Evolutionary conservation across 2,329 filamentous ascomycete genomes (phyloP).

Genomic region (Simplicillium sp.): DNA sequence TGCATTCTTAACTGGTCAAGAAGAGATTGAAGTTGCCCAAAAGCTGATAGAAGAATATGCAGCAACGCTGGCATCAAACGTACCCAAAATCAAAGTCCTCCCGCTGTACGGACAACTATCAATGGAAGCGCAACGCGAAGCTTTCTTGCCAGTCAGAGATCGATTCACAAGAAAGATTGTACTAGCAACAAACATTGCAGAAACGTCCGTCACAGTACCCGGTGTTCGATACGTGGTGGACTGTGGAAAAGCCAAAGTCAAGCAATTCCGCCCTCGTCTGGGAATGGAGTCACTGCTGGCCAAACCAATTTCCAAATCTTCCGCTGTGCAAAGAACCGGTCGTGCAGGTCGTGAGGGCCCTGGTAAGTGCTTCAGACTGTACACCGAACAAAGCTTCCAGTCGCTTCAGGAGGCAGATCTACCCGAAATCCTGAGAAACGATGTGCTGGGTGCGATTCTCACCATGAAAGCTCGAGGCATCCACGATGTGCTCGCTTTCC

Average conservation of each 20-base stretch:
- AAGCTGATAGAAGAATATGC: conserved; percentile 74
- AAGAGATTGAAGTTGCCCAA: conserved; percentile 79
- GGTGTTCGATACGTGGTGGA: conserved; percentile 90
- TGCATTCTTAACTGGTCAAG: conserved; percentile 86
- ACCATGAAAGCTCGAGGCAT: conserved; percentile 92
- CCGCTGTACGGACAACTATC: conserved; percentile 87
- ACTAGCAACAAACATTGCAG: conserved; percentile 93
- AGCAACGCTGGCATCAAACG: conserved; percentile 58
- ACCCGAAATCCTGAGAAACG: conserved; percentile 85
- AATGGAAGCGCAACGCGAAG: conserved; percentile 74
- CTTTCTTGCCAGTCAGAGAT: conserved; percentile 67
- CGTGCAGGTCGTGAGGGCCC: conserved; percentile 87
- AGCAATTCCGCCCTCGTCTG: conserved; percentile 75
- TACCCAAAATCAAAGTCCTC: conserved; percentile 63
- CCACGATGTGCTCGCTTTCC: conserved; percentile 71
- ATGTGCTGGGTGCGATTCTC: conserved; percentile 75
- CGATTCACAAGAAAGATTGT: conserved; percentile 80
- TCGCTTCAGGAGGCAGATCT: conserved; percentile 62
- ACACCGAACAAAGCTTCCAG: conserved; percentile 70
- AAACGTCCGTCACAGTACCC: conserved; percentile 92
- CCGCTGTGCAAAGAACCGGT: conserved; percentile 83
- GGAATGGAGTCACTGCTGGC: conserved; percentile 85
- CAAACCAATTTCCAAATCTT: conserved; percentile 87
- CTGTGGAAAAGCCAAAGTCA: conserved; percentile 87
- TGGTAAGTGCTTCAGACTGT: conserved; percentile 83